Evolutionary conservation across 2,329 filamentous ascomycete species (phyloP).

Genomic region (Beauveria varroae): DNA sequence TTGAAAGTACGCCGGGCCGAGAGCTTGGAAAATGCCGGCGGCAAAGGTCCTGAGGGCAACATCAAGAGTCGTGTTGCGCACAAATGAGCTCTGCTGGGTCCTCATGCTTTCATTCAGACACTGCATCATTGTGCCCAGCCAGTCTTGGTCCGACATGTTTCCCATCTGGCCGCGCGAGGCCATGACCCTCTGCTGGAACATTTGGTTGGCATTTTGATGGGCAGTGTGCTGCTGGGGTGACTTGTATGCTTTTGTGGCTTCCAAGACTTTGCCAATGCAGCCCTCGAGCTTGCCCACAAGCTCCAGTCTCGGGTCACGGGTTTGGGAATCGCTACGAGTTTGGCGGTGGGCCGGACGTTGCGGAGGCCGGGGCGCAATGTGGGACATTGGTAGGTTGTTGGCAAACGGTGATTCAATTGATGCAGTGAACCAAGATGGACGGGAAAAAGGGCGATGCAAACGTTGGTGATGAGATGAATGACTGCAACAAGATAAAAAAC

Average conservation of each 20-base stretch:
- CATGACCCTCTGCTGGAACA: constrained; percentile 6
- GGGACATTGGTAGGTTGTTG: not conserved
- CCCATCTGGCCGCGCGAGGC: not conserved
- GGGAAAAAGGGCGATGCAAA: too few relatives aligned
- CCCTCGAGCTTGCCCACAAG: not conserved
- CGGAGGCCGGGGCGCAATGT: not conserved
- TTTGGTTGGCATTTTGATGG: constrained; percentile 6
- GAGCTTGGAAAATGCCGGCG: not conserved
- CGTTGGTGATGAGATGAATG: too few relatives aligned
- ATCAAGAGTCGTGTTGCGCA: constrained; percentile 1
- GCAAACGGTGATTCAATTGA: not conserved
- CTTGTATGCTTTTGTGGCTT: not conserved
- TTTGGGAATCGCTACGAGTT: not conserved
- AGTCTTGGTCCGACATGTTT: not conserved
- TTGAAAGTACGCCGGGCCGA: constrained; percentile 1
- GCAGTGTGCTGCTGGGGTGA: not conserved
- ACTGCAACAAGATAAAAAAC: not conserved
- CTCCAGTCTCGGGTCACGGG: not conserved
- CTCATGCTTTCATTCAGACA: constrained; percentile 8
- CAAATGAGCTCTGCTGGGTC: not conserved
- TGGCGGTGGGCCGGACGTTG: not conserved
- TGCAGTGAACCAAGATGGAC: not conserved
- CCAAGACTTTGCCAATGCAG: not conserved
- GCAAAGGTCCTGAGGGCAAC: constrained; percentile 1
- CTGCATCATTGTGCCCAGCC: constrained; percentile 3